A percentile compares a stretch with the other conserved stretches of the same genome.
phyloP scores from a whole-genome alignment of 2,329 filamentous ascomycete species.

The Kalmusia sp. region DNA sequence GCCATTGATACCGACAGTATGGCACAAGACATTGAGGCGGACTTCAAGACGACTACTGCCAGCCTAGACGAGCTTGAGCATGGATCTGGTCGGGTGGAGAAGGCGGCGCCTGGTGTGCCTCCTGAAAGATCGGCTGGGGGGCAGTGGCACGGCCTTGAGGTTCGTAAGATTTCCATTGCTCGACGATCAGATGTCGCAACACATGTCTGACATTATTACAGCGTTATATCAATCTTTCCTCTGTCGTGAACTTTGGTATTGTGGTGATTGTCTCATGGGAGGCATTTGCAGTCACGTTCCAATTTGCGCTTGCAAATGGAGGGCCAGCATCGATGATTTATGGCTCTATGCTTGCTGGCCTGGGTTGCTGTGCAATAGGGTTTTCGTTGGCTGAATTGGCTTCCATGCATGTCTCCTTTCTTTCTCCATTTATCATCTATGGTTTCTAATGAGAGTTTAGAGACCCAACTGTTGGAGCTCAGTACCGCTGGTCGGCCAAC shows the following conservation, averaged over 20 bases:
- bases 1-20: no score
- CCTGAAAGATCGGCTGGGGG: no score
- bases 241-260: slow-evolving; percentile 32
- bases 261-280: slow-evolving; percentile 35
- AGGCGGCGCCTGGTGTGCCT: no score
- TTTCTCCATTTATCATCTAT: no score
- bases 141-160: no score
- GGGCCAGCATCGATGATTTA: slow-evolving; percentile 39
- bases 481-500: slow-evolving; percentile 41
- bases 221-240: slow-evolving; percentile 36
- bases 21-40: no score
- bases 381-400: slow-evolving; percentile 41
- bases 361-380: slow-evolving; percentile 37
- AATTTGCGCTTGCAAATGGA: slow-evolving; percentile 36
- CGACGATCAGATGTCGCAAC: no score
- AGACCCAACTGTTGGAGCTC: slow-evolving; percentile 40
- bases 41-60: no score
- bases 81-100: no score
- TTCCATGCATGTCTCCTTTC: slow-evolving; percentile 33
- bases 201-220: no score
- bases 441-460: slow-evolving; percentile 15
- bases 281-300: slow-evolving; percentile 33
- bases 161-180: no score
- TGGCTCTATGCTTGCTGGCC: slow-evolving; percentile 34
- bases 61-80: no score